These are phyloP conservation scores for Desmodesmus armatus DNA, from an alignment of 139 green algal genomes.

Conservation along the genomic window DNA sequence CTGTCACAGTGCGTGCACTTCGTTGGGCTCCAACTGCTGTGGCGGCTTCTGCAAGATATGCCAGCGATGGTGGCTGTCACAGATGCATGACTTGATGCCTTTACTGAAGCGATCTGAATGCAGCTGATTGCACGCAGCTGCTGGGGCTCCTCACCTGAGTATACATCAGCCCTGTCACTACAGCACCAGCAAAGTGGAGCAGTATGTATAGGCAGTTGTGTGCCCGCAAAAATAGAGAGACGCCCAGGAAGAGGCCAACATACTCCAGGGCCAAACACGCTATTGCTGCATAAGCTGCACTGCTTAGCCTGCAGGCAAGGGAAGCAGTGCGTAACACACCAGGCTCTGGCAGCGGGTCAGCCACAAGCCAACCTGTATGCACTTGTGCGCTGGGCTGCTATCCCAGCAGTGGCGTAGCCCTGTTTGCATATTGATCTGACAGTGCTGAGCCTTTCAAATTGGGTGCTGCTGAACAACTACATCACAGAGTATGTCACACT, in stretches of 20 bases:
- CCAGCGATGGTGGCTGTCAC: no score
- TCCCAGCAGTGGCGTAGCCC: neutral
- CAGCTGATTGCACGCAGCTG: no score
- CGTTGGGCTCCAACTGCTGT: no score
- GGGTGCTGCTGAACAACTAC: neutral
- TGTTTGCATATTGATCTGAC: neutral
- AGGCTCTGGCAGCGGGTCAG: neutral
- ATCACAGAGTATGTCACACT: no score
- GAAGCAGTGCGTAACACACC: neutral
- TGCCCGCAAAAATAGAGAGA: constrained; percentile 61
- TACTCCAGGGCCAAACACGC: constrained; percentile 68
- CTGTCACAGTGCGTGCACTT: neutral
- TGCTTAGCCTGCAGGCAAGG: constrained; percentile 43
- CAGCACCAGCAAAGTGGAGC: constrained; percentile 51
- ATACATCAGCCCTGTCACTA: constrained; percentile 53
- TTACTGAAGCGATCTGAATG: no score
- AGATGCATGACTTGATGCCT: no score
- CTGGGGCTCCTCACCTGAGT: constrained; percentile 56
- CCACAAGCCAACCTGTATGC: neutral
- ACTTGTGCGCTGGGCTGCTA: neutral
- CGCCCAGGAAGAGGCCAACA: constrained; percentile 60
- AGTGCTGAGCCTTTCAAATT: neutral
- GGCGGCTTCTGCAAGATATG: no score
- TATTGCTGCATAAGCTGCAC: constrained; percentile 51
- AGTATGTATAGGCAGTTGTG: constrained; percentile 56